Evolutionary conservation across 2,329 filamentous ascomycete species (phyloP).

Genomic region (Cordyceps cateniannulata): DNA sequence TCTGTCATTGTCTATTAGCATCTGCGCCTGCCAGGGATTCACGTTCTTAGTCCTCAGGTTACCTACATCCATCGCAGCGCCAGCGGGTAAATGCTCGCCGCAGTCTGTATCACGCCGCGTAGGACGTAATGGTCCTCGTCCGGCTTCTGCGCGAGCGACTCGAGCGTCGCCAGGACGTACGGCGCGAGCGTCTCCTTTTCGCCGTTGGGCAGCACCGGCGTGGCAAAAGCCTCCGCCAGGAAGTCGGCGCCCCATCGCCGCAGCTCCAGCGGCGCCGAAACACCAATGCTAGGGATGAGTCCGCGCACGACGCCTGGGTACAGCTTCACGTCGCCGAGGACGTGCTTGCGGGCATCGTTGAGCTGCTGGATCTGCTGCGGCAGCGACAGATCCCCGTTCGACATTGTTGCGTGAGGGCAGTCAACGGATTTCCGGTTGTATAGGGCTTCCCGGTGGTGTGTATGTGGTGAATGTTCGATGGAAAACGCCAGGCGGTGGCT

Average conservation of each 20-base stretch:
- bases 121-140: slow-evolving; percentile 73
- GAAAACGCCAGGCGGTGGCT: background rate
- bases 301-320: slow-evolving; percentile 90
- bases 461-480: background rate
- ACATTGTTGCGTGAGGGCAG: slow-evolving; percentile 25
- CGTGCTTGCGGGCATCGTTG: slow-evolving; percentile 82
- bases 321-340: slow-evolving; percentile 77
- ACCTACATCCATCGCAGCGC: slow-evolving; percentile 94
- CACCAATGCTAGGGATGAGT: slow-evolving; percentile 84
- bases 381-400: slow-evolving; percentile 54
- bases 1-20: slow-evolving; percentile 41
- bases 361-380: slow-evolving; percentile 80
- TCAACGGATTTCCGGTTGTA: background rate
- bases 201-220: slow-evolving; percentile 68
- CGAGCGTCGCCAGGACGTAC: slow-evolving; percentile 70
- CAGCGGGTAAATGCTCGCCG: slow-evolving; percentile 87
- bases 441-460: background rate
- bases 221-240: slow-evolving; percentile 90
- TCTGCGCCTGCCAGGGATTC: background rate
- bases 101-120: slow-evolving; percentile 80
- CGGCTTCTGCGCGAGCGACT: slow-evolving; percentile 61
- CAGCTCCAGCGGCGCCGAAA: slow-evolving; percentile 67
- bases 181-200: slow-evolving; percentile 78
- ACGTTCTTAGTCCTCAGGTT: slow-evolving; percentile 1
- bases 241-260: slow-evolving; percentile 96